phyloP scores from a whole-genome alignment of 148 eudicot species.

The Simmondsia chinensis region DNA sequence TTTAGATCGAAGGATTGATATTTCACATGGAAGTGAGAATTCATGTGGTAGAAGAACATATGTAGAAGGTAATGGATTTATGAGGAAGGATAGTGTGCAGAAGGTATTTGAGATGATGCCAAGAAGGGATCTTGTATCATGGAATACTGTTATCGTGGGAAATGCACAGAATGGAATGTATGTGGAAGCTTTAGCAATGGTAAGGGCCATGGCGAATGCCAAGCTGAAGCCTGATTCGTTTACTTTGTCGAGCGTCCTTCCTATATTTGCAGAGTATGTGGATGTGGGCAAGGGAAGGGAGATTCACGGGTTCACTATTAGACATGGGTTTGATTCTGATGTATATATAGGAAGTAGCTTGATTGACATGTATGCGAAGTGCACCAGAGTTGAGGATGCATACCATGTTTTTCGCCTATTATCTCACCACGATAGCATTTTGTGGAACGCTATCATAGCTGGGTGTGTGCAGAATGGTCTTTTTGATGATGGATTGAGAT shows the following conservation, averaged over 20 bases:
- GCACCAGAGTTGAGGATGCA: slow-evolving; percentile 46
- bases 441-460: slow-evolving; percentile 68
- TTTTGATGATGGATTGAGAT: slow-evolving; percentile 58
- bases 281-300: slow-evolving; percentile 56
- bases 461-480: slow-evolving; percentile 73
- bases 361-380: slow-evolving; percentile 83
- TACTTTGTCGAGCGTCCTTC: slow-evolving; percentile 62
- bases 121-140: slow-evolving; percentile 51
- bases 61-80: too few species aligned
- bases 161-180: slow-evolving; percentile 58
- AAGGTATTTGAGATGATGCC: slow-evolving; percentile 74
- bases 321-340: slow-evolving; percentile 38
- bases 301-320: slow-evolving; percentile 61
- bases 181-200: slow-evolving; percentile 43
- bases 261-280: slow-evolving; percentile 44
- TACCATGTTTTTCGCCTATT: slow-evolving; percentile 32
- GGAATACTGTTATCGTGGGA: slow-evolving; percentile 76
- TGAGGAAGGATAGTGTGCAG: slow-evolving; percentile 26
- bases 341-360: slow-evolving; percentile 55
- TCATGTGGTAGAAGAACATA: neutral
- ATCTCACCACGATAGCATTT: slow-evolving; percentile 42
- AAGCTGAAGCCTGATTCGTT: slow-evolving; percentile 50
- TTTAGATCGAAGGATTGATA: slow-evolving; percentile 1
- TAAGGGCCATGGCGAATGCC: slow-evolving; percentile 47
- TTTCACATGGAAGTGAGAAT: neutral